phyloP scores from a whole-genome alignment of 768 basidiomycete species.

The Russula olivacea region DNA sequence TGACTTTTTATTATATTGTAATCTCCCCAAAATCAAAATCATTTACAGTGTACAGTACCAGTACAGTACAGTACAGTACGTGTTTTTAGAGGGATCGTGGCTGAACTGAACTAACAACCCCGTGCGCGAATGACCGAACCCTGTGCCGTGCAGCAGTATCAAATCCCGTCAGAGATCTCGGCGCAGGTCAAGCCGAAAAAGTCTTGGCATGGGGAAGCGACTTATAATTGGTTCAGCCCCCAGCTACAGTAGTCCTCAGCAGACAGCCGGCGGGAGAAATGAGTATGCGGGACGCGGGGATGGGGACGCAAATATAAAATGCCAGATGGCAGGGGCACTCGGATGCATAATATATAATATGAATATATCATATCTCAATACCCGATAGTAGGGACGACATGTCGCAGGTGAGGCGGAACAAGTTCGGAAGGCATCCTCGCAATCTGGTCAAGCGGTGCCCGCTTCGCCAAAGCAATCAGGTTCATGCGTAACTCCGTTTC shows the following conservation, averaged over 20 bases:
- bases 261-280: background rate
- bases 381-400: constrained; percentile 24
- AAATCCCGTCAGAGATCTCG: no score
- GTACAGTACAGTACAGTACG: background rate
- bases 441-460: constrained; percentile 56
- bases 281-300: background rate
- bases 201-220: no score
- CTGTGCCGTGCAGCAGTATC: no score
- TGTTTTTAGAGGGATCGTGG: background rate
- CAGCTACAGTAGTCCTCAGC: no score
- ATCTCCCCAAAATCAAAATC: background rate
- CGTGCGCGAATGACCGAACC: no score
- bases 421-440: constrained; percentile 23
- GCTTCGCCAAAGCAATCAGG: constrained; percentile 68
- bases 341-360: no score
- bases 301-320: no score
- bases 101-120: background rate
- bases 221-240: background rate
- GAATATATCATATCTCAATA: background rate
- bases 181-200: no score
- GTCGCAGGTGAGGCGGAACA: constrained; percentile 23
- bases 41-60: background rate
- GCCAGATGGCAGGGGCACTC: no score
- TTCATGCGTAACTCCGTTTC: constrained; percentile 62
- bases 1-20: background rate